phyloP scores from a whole-genome alignment of 768 basidiomycete species.

The Termitomyces sp. region DNA sequence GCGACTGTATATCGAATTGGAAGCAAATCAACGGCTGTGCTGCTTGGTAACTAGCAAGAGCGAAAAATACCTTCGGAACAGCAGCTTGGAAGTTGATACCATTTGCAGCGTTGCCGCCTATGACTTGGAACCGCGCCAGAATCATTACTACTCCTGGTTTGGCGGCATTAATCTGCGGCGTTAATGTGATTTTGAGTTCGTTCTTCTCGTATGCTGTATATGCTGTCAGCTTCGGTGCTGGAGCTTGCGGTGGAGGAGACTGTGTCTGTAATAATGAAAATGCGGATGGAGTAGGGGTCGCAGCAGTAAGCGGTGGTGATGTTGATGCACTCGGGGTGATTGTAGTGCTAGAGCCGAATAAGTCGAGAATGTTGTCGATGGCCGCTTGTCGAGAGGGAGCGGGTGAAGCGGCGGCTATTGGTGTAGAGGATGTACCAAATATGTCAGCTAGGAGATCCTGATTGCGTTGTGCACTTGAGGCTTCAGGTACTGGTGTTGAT shows the following conservation, averaged over 20 bases:
- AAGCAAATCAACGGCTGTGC: neutral
- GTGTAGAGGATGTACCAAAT: slow-evolving; percentile 56
- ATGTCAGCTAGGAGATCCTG: slow-evolving; percentile 92
- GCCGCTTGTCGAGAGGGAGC: slow-evolving; percentile 48
- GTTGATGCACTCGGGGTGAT: slow-evolving; percentile 15
- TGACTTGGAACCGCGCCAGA: slow-evolving; percentile 78
- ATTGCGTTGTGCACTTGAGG: slow-evolving; percentile 47
- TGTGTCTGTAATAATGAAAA: slow-evolving; percentile 33
- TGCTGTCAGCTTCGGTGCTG: slow-evolving; percentile 48
- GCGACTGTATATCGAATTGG: slow-evolving; percentile 50
- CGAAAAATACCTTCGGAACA: slow-evolving; percentile 73
- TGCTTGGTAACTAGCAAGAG: neutral
- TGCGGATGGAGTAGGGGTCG: slow-evolving; percentile 21
- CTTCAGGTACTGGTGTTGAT: slow-evolving; percentile 31
- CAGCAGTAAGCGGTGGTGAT: slow-evolving; percentile 8
- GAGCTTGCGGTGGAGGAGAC: slow-evolving; percentile 26
- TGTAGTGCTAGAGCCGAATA: slow-evolving; percentile 55
- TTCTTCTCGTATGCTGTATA: slow-evolving; percentile 94
- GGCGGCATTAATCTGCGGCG: slow-evolving; percentile 73
- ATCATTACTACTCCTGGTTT: slow-evolving; percentile 91
- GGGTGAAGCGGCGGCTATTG: slow-evolving; percentile 32
- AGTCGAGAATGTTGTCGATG: slow-evolving; percentile 86
- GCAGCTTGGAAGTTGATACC: slow-evolving; percentile 94
- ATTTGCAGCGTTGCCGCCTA: slow-evolving; percentile 43
- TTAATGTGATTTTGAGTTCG: slow-evolving; percentile 81